Evolutionary conservation across 768 basidiomycete species (phyloP).

Genomic region (Collybia sordida): DNA sequence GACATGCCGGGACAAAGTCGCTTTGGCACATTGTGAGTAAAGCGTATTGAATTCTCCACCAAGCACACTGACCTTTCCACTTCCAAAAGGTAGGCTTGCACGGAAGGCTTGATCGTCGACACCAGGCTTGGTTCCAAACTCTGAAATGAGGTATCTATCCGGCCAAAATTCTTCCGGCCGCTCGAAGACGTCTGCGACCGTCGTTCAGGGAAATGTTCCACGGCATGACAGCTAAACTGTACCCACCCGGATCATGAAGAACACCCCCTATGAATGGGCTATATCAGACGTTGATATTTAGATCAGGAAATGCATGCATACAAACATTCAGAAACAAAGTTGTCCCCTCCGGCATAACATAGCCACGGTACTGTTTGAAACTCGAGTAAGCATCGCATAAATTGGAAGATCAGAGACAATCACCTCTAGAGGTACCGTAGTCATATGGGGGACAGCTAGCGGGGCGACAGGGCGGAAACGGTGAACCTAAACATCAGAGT

Average conservation of each 20-base stretch:
- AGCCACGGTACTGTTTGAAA: not conserved
- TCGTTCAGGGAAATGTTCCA: not conserved
- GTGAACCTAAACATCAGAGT: constrained; percentile 9
- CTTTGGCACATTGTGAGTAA: too few relatives aligned
- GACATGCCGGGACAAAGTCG: too few relatives aligned
- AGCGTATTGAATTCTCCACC: too few relatives aligned
- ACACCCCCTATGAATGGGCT: not conserved
- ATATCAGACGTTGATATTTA: not conserved
- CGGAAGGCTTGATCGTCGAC: not conserved
- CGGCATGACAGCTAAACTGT: not conserved
- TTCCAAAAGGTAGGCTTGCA: not conserved
- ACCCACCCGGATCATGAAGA: not conserved
- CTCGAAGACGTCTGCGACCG: not conserved
- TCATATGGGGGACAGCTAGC: constrained; percentile 14
- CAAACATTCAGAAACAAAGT: not conserved
- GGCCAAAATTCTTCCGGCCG: not conserved
- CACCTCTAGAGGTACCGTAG: not conserved
- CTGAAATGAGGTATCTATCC: not conserved
- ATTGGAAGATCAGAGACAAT: not conserved
- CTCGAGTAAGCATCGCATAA: not conserved
- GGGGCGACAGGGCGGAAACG: constrained; percentile 19
- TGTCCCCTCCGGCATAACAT: not conserved
- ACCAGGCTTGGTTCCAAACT: not conserved
- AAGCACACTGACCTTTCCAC: not conserved
- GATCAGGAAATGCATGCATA: too few relatives aligned